These are phyloP conservation scores for Phellinidium pouzarii DNA, from an alignment of 1,284 basidiomycete genomes.

Conservation along the genomic window DNA sequence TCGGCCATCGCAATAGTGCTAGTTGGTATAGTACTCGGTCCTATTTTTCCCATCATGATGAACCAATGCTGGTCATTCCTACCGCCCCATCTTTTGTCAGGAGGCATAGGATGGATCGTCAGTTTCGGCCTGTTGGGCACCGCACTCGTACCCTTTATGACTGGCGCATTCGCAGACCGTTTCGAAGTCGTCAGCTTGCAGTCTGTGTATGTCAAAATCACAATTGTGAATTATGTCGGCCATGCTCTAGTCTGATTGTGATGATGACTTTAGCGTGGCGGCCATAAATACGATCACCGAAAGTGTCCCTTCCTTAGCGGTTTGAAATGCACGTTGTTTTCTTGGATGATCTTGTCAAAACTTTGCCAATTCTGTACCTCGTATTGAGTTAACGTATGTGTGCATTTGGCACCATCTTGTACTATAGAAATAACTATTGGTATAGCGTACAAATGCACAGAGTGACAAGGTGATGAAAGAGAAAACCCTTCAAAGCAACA, in stretches of 20 bases:
- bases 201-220: slow-evolving; percentile 12
- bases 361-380: too few species aligned
- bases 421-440: not conserved
- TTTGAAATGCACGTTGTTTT: not conserved
- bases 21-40: slow-evolving; percentile 41
- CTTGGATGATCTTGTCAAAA: too few species aligned
- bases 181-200: slow-evolving; percentile 13
- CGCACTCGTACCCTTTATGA: slow-evolving; percentile 11
- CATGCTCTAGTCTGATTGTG: not conserved
- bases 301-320: not conserved
- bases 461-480: not conserved
- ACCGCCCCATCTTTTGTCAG: slow-evolving; percentile 55
- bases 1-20: slow-evolving; percentile 33
- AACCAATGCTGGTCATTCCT: slow-evolving; percentile 51
- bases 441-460: not conserved
- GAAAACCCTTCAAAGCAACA: not conserved
- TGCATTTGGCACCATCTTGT: too few species aligned
- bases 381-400: too few species aligned
- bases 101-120: slow-evolving; percentile 49
- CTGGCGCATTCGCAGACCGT: slow-evolving; percentile 5
- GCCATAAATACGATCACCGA: too few species aligned
- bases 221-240: not conserved
- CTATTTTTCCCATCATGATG: slow-evolving; percentile 64
- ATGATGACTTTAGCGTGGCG: not conserved
- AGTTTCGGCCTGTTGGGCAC: slow-evolving; percentile 7